These are phyloP conservation scores for Scenedesmus sp. DNA, from an alignment of 163 green algal genomes.

Conservation along the genomic window DNA sequence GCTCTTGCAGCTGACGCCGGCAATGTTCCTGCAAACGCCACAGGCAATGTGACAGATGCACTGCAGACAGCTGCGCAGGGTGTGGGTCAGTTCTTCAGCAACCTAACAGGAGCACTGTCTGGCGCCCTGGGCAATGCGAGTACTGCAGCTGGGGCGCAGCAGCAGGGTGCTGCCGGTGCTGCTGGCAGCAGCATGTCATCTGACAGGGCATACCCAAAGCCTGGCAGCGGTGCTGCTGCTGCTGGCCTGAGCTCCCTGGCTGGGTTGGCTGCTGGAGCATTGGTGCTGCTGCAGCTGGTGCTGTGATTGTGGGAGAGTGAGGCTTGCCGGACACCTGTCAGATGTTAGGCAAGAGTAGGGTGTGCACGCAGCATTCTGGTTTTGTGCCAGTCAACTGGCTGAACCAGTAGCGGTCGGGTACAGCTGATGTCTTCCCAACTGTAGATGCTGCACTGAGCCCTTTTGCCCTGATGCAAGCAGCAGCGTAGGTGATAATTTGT, in stretches of 20 bases:
- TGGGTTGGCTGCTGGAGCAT: not conserved
- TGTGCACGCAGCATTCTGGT: not conserved
- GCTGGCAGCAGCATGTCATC: not conserved
- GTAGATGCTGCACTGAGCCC: too few relatives aligned
- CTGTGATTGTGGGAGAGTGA: not conserved
- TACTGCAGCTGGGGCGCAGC: not conserved
- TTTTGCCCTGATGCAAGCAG: too few relatives aligned
- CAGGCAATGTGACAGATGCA: not conserved
- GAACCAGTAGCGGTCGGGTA: not conserved
- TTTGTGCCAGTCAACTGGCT: not conserved
- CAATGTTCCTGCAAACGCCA: not conserved
- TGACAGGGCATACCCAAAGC: not conserved
- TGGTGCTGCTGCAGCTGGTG: not conserved
- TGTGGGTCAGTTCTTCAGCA: conserved; percentile 18
- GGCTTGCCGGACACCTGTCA: too few relatives aligned
- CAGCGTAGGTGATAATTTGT: too few relatives aligned
- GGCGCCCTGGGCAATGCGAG: not conserved
- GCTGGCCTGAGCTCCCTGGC: not conserved
- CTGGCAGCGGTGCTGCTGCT: not conserved
- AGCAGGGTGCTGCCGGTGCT: not conserved
- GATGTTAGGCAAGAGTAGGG: not conserved
- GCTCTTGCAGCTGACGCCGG: not conserved
- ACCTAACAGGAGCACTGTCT: not conserved
- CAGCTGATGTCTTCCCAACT: not conserved
- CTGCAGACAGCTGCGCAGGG: not conserved